Evolutionary conservation across 805 yeast species (phyloP), one percentile per base, ranked within the genome.

Genomic region (Pichia heedii): DNA sequence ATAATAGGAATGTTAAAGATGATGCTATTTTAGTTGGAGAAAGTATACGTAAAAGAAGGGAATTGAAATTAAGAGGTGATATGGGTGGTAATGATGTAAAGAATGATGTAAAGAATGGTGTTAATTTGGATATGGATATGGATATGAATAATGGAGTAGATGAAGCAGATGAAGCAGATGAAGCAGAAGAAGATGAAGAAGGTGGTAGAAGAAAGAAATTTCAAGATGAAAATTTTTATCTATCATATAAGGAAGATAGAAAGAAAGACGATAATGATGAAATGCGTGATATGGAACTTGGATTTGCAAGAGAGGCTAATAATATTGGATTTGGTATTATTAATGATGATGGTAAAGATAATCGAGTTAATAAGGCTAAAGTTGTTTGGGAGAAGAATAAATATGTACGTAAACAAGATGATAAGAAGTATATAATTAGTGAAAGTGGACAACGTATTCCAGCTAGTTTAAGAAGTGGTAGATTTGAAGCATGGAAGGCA

Each of bases 311-410:
- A 46, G 94, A 80, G 39, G 97, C 96, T 2, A 74, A 79, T n/a
- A 69, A 70, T 26, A 97, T 96, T 1, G 72, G 95, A 0, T 90
- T 88, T 63, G 96, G 89, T 57, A 68, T 93, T 53, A 81, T 73
- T 46, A 77, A 71, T 37, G 88, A 84, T 54, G 79, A 76, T 51
- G 78, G 74, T 48, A 84, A 81, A 53, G 73, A 78, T 36, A 12
- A 16, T 13, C 9, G 32, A 12, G 75, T 66, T 39, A 81, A 82
- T 61, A 79, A 73, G 47, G 77, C 74, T 39, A 78, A 80, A 20
- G 81, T 84, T 73, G 74, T 77, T 58, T 90, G 98, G 98, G 97
- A 90, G 66, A 82, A 84, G 63, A 93, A 94, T 56, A 87, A 87
- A 51, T 90, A 85, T 63, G 75, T 89, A 57, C 85, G 85, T 60